Evolutionary conservation across 1,284 basidiomycete genomes (phyloP), one percentile per base, ranked within the genome.

Genomic region (Malassezia dermatis): DNA sequence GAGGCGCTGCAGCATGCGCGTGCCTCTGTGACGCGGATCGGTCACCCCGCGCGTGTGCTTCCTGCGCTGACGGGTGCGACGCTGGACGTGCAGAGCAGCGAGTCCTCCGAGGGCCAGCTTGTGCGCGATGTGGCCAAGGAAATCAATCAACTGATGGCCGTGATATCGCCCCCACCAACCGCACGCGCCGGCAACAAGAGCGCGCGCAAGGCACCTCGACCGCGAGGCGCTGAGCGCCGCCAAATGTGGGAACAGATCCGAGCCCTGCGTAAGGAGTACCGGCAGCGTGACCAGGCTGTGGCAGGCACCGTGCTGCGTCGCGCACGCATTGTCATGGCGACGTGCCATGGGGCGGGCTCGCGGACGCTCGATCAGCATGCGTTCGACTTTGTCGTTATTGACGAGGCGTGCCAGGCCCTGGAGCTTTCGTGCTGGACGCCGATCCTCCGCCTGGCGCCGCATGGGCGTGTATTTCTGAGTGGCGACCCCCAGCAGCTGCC

Each of bases 381-480:
- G 2, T 98, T 95, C 66, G 93, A 96, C 71, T 84, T 89, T 0
- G 83, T 90, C 8, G 86, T 96, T 39, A 89, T 98, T 37, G 93
- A 96, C 64, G 93, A 96, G 77, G 76, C 75, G 13, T 95, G 91
- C 0, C 93, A 96, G 75, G 91, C 89, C 2, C 75, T 94, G n/a
- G 91, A 96, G 76, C 86, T 89, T 8, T 87, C 89, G 3, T 95
- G 91, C 75, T 95, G 93, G 90, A 84, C 95, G 28, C 90, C 93
- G 0, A 86, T 95, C 48, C 81, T 93, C 15, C 63, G 64, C 31
- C 57, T 60, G 4, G 59, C 55, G 15, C 55, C 59, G 28, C 54
- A 58, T 1, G 66, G 48, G 0, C 57, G 59, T 21, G n/a, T 66
- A 11, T 53, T 68, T 19, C 53, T 76, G 48, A 76, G 77, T 0